phyloP scores from a whole-genome alignment of 345 rosid genomes.

The Crucihimalaya himalaica region DNA sequence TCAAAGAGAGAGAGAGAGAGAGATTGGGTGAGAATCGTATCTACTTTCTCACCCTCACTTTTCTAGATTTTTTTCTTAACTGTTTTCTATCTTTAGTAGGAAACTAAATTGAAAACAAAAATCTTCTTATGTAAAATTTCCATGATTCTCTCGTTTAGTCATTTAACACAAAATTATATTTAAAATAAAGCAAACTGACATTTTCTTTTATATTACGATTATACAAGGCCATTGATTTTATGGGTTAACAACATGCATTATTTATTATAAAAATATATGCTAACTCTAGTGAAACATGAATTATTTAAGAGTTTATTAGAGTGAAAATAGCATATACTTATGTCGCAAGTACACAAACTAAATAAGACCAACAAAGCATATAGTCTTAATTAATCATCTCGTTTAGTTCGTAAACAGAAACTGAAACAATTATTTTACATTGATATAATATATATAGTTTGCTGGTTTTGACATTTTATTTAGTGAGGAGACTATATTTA shows the following conservation, averaged over 20 bases:
- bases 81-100: neutral
- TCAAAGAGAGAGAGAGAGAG: constrained; percentile 33
- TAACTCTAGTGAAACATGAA: too few relatives aligned
- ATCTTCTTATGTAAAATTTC: neutral
- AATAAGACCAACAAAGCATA: too few relatives aligned
- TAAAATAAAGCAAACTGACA: neutral
- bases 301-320: too few relatives aligned
- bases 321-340: too few relatives aligned
- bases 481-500: too few relatives aligned
- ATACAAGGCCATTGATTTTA: neutral
- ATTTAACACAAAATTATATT: neutral
- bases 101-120: neutral
- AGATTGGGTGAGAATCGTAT: constrained; percentile 37
- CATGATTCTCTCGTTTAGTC: neutral
- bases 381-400: too few relatives aligned
- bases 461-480: too few relatives aligned
- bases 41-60: constrained; percentile 30
- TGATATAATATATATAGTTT: too few relatives aligned
- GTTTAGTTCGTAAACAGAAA: too few relatives aligned
- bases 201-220: neutral
- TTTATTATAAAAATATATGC: too few relatives aligned
- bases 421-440: too few relatives aligned
- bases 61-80: neutral
- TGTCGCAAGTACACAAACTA: too few relatives aligned
- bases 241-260: neutral